Evolutionary conservation across 2,329 filamentous ascomycete genomes (phyloP).

Genomic region (Trichoderma lentiforme): DNA sequence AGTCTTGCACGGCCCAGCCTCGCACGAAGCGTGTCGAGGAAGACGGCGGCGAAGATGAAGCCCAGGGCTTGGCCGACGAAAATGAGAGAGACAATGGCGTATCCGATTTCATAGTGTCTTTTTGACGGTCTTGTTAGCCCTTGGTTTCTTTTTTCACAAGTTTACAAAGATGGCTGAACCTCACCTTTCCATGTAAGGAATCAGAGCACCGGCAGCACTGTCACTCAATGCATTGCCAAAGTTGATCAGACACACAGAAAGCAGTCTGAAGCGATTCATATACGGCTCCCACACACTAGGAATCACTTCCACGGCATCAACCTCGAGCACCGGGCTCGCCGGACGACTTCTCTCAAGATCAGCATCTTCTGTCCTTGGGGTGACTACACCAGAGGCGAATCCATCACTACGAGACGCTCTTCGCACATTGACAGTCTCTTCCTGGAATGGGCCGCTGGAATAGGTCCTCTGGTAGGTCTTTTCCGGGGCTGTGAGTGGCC

Average conservation of each 20-base stretch:
- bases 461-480: conserved; percentile 39
- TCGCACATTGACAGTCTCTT: conserved; percentile 27
- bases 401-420: conserved; percentile 19
- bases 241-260: conserved; percentile 61
- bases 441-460: conserved; percentile 36
- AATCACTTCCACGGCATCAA: conserved; percentile 43
- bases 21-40: conserved; percentile 61
- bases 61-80: conserved; percentile 76
- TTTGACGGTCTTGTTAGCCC: background rate
- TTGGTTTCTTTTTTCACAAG: background rate
- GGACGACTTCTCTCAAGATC: conserved; percentile 55
- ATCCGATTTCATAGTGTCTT: conserved; percentile 68
- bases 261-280: conserved; percentile 68
- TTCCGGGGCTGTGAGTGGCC: conserved; percentile 31
- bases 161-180: conserved; percentile 14
- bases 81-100: conserved; percentile 75
- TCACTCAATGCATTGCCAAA: conserved; percentile 72
- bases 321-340: conserved; percentile 38
- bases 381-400: conserved; percentile 14
- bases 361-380: conserved; percentile 14
- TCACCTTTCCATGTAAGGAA: conserved; percentile 72
- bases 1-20: conserved; percentile 64
- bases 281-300: conserved; percentile 58
- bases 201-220: conserved; percentile 70
- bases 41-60: conserved; percentile 69